phyloP scores from a whole-genome alignment of 2,329 filamentous ascomycete genomes.

The Paramyrothecium sp. region DNA sequence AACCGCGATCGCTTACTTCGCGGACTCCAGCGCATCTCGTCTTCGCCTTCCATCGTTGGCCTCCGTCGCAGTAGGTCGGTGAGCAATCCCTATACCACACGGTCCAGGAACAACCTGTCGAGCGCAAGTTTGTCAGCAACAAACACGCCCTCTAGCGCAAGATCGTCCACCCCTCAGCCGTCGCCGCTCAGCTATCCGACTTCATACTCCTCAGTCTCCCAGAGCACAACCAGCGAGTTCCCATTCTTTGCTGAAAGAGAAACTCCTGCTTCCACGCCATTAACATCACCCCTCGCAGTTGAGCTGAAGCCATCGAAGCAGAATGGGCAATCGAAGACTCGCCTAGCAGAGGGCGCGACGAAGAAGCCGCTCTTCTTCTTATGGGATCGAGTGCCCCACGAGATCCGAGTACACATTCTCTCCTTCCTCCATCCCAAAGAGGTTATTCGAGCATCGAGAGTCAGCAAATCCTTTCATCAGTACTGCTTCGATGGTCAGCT shows the following conservation, averaged over 20 bases:
- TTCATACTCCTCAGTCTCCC: constrained; percentile 36
- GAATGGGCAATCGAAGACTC: constrained; percentile 16
- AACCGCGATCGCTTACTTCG: constrained; percentile 69
- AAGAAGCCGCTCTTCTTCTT: constrained; percentile 56
- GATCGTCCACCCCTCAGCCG: constrained; percentile 32
- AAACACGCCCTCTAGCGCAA: constrained; percentile 20
- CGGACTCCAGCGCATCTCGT: constrained; percentile 78
- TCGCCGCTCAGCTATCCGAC: constrained; percentile 37
- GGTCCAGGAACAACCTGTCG: constrained; percentile 44
- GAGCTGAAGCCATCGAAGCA: constrained; percentile 52
- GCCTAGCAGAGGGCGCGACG: constrained; percentile 11
- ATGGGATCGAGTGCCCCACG: constrained; percentile 78
- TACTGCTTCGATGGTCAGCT: constrained; percentile 94
- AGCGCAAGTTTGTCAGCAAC: constrained; percentile 51
- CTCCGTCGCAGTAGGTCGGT: constrained; percentile 64
- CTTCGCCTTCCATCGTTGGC: constrained; percentile 69
- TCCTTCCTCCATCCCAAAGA: constrained; percentile 76
- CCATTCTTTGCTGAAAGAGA: constrained; percentile 43
- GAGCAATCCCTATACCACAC: constrained; percentile 63
- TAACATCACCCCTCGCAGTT: constrained; percentile 61
- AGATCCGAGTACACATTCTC: constrained; percentile 78
- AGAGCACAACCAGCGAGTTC: constrained; percentile 38
- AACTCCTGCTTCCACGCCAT: constrained; percentile 33
- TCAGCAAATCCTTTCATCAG: constrained; percentile 75
- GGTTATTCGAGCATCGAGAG: constrained; percentile 73